Base-by-base conservation (phyloP, 768 basidiomycete species). In the Strobilomyces confusus region DNA sequence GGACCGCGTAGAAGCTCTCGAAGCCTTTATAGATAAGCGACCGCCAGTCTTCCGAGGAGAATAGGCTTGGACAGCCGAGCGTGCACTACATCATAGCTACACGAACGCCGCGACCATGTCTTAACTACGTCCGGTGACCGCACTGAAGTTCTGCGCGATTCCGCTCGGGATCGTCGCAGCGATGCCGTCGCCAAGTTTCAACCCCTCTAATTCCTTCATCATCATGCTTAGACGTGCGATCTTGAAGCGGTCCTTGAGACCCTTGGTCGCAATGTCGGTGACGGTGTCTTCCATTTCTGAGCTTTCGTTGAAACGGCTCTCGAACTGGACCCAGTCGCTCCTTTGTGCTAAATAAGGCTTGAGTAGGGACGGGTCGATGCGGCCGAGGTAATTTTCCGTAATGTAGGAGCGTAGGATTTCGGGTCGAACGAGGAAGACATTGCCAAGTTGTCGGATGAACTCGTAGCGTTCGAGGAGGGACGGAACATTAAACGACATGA, bases 351-450 rank as follows among this genome's bases (percentile, higher is more conserved):
- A 80, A 66, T 97, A 99, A 1, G 95, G 97, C 55, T 87, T 86
- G 36, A 99, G 80, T 14, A 98, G 79, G 17, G 78, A 77, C 4
- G 89, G 73, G 59, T 98, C 95, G 60, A 99, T 94, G 17, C 92
- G 82, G 9, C 93, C 93, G 14, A 99, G 85, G 69, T 93, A 92
- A 52, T 87, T 88, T 64, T 97, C 95, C 11, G 87, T 90, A 69
- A 98, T 93, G 73, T 97, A 98, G 5, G 94, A 91, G 61, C 89
- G 91, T 59, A 99, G 80, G 53, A 95, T 91, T 58, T 98, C 94
- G 8, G 95, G 95, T 49, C 87, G 91, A 45, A 99, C 90, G 58
- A 98, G 87, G 79, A 98, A 99, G 58, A 95, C 80, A 64, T 98
- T 95, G 59, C 95, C 97, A 5, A 99, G 83, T 69, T 98, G 95